Conservation (phyloP, 2,329 filamentous ascomycete species). For the Huntiella moniliformis region DNA sequence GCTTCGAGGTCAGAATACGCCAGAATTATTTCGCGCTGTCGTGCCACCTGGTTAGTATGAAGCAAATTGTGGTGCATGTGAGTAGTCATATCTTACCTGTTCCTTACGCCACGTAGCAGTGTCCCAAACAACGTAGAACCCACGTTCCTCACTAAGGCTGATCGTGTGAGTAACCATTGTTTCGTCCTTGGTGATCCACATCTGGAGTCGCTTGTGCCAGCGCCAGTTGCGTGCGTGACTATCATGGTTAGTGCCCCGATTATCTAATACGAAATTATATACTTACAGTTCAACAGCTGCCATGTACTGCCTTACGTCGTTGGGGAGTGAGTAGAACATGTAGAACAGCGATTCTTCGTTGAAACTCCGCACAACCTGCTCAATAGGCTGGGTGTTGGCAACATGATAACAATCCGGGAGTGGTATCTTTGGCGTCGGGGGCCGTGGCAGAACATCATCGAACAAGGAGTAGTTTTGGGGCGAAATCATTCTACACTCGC, state of each 20-base stretch:
- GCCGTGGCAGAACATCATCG: conserved; percentile 39
- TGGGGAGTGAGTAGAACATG: conserved; percentile 50
- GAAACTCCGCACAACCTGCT: conserved; percentile 46
- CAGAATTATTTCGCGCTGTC: conserved; percentile 40
- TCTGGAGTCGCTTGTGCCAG: conserved; percentile 47
- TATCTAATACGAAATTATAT: background rate
- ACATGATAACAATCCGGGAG: conserved; percentile 50
- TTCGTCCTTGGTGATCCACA: conserved; percentile 52
- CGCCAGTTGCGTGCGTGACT: conserved; percentile 46
- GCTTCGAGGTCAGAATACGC: conserved; percentile 44
- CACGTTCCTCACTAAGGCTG: conserved; percentile 36
- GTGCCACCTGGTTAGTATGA: conserved; percentile 5
- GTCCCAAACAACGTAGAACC: conserved; percentile 50
- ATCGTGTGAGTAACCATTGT: conserved; percentile 43
- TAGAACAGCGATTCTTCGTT: conserved; percentile 51
- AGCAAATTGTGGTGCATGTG: too few species aligned
- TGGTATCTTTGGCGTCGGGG: conserved; percentile 35
- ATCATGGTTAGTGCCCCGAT: background rate
- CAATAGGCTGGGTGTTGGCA: conserved; percentile 44
- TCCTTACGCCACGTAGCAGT: conserved; percentile 43
- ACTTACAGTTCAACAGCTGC: conserved; percentile 44
- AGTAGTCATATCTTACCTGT: conserved; percentile 27
- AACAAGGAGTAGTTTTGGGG: conserved; percentile 43
- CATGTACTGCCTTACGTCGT: conserved; percentile 43
- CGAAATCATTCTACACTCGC: conserved; percentile 29